Percentiles rank a stretch among this genome's conserved stretches.
These are phyloP conservation scores for Vaccinium darrowii DNA, from an alignment of 148 eudicot species.

Conservation along the genomic window DNA sequence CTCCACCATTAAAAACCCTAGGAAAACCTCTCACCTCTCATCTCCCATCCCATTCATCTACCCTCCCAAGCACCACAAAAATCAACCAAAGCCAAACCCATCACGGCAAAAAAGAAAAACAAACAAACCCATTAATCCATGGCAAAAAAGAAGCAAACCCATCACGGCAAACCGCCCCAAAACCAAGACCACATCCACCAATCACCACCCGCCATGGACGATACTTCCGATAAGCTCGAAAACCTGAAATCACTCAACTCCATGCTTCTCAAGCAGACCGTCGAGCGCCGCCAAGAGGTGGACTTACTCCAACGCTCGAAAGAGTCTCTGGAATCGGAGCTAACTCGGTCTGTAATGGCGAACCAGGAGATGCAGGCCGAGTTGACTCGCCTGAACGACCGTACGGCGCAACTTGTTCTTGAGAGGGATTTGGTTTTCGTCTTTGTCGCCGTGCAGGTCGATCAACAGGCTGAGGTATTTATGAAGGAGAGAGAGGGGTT, in stretches of 20 bases:
- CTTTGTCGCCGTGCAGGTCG: slow-evolving; percentile 34
- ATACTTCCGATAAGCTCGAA: slow-evolving; percentile 43
- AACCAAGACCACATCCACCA: slow-evolving; percentile 19
- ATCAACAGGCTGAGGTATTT: slow-evolving; percentile 19
- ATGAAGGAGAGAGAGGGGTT: slow-evolving; percentile 30
- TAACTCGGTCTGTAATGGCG: slow-evolving; percentile 42
- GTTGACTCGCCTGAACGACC: slow-evolving; percentile 39
- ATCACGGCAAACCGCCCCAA: slow-evolving; percentile 28
- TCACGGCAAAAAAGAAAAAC: background rate
- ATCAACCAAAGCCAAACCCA: background rate
- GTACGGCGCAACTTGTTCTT: slow-evolving; percentile 23
- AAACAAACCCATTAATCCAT: slow-evolving; percentile 29
- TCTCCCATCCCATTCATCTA: slow-evolving; percentile 12
- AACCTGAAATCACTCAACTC: slow-evolving; percentile 53
- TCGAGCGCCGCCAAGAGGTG: slow-evolving; percentile 54
- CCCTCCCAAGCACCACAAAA: slow-evolving; percentile 5
- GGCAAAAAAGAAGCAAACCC: slow-evolving; percentile 70
- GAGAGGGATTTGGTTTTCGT: slow-evolving; percentile 39
- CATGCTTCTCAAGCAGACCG: slow-evolving; percentile 48
- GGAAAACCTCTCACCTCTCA: slow-evolving; percentile 26
- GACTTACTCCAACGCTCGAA: slow-evolving; percentile 40
- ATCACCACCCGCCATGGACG: slow-evolving; percentile 31
- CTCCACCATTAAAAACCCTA: slow-evolving; percentile 11
- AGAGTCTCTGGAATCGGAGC: slow-evolving; percentile 47
- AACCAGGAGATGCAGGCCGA: slow-evolving; percentile 37